Conservation (phyloP, 2,329 filamentous ascomycete genomes). For the Stachybotrys elegans region DNA sequence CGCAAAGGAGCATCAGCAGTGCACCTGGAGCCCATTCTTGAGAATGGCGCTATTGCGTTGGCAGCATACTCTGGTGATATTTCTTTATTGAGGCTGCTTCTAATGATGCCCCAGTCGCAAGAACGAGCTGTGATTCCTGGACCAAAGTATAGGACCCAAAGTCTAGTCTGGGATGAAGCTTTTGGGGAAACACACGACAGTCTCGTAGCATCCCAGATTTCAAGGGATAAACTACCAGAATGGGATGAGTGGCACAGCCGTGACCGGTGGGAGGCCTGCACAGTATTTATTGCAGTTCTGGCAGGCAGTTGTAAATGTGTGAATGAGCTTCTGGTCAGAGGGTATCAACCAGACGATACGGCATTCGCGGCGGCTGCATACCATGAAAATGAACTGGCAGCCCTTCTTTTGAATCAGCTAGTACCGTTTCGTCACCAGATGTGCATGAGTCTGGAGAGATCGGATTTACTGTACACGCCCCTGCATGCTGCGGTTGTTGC, state of each 20-base stretch:
- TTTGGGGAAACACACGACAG: too few relatives aligned
- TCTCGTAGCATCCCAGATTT: not conserved
- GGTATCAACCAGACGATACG: not conserved
- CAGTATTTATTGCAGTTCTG: not conserved
- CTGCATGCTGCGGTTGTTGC: not conserved
- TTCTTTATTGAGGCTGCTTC: not conserved
- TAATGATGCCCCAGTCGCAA: not conserved
- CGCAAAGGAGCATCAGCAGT: not conserved
- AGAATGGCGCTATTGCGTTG: not conserved
- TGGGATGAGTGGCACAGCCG: not conserved
- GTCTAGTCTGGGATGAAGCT: not conserved
- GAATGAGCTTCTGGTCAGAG: not conserved
- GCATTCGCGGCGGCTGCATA: not conserved
- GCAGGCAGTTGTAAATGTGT: not conserved
- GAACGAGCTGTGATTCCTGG: not conserved
- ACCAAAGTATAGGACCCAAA: not conserved
- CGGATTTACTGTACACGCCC: too few relatives aligned
- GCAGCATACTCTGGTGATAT: not conserved
- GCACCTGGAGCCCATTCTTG: not conserved
- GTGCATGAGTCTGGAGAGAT: too few relatives aligned
- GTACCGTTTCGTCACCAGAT: too few relatives aligned
- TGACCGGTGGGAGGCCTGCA: not conserved
- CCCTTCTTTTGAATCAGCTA: too few relatives aligned
- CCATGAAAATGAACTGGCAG: too few relatives aligned
- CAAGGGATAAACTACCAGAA: not conserved